Evolutionary conservation across 257 asterid genomes (phyloP), one percentile per base, ranked within the genome.

Genomic region (Lithospermum erythrorhizon): DNA sequence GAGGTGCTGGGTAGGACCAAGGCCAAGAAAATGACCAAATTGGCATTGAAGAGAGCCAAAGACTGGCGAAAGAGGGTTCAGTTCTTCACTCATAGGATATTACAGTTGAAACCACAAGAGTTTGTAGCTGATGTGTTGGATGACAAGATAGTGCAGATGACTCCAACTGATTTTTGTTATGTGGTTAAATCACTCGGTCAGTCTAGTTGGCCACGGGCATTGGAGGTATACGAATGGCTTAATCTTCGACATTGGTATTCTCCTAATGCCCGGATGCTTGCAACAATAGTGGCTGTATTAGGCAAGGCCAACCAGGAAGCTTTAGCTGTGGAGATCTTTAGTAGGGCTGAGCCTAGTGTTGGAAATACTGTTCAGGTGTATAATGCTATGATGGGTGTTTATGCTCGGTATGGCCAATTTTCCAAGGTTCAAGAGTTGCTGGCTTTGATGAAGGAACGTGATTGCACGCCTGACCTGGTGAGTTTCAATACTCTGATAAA

Each of bases 371-470:
- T 88, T 45, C 98, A 91, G 71, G 97, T 91, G 35, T 88, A 91
- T 67, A 91, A 91, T 53, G 93, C 98, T 6, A 88, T 88, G 89
- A 88, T 91, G 98, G 98, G 97, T 6, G 97, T 91, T 68, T 86
- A 88, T 52, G 98, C 95, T 48, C 73, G 97, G 67, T 88, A 74
- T 72, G 95, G 95, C 11, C 76, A 76, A 59, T 88, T 88, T 78
- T 29, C 75, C 9, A 83, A 79, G 73, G 97, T 88, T 65, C 81
- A 86, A 61, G 83, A 83, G 71, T 59, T 91, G 85, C 95, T 91
- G 61, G 71, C 73, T 68, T 79, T 88, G 80, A 91, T 91, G 95
- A 83, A 89, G 15, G 70, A 74, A 55, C 87, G 93, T 6, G 98
- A 95, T 6, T 81, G 82, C 67, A 89, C 79, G 78, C 98, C 98